Evolutionary conservation across 2,329 filamentous ascomycete genomes (phyloP).

Genomic region (Sarocladium strictum): DNA sequence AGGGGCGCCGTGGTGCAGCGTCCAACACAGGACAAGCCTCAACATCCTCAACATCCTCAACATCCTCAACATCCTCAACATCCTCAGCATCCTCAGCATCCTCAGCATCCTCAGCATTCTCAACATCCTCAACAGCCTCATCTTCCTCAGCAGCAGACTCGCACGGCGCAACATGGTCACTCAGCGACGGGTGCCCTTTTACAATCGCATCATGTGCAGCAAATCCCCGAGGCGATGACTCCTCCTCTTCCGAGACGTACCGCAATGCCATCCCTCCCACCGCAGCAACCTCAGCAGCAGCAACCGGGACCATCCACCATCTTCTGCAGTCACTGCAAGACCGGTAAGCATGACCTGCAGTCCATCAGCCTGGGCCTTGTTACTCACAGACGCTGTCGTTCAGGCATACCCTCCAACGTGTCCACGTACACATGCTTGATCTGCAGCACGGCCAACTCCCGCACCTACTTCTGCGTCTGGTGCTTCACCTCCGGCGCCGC

Average conservation of each 20-base stretch:
- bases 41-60: background rate
- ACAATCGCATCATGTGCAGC: background rate
- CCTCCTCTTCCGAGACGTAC: background rate
- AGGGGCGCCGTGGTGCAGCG: background rate
- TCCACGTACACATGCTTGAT: conserved; percentile 21
- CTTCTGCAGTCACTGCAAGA: conserved; percentile 5
- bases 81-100: background rate
- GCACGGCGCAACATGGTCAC: background rate
- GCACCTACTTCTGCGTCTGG: conserved; percentile 20
- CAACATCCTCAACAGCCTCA: too few species aligned
- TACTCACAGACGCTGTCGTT: background rate
- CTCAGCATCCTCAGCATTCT: too few species aligned
- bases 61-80: background rate
- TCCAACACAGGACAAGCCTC: background rate
- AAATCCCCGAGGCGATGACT: background rate
- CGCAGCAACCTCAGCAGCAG: background rate
- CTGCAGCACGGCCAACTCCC: conserved; percentile 18
- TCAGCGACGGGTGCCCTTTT: background rate
- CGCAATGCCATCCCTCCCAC: background rate
- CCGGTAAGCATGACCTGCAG: background rate
- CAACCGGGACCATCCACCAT: background rate
- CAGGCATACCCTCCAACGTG: conserved; percentile 18
- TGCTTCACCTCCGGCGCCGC: conserved; percentile 20
- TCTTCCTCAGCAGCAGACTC: too few species aligned
- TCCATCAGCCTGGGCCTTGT: background rate